Evolutionary conservation across 768 basidiomycete species (phyloP), one percentile per base, ranked within the genome.

Genomic region (Mycena floridula): DNA sequence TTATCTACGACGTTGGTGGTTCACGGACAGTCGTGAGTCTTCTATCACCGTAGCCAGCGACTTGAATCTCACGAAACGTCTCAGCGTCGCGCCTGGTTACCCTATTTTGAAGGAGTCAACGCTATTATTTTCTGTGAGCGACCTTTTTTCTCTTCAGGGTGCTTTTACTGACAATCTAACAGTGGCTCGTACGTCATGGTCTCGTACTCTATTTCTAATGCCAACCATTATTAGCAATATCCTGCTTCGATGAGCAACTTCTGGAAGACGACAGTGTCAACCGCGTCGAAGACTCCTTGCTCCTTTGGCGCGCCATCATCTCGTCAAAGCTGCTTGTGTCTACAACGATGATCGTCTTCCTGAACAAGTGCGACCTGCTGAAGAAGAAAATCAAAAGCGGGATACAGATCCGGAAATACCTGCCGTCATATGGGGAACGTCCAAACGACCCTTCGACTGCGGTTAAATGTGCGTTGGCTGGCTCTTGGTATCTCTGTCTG

Each of bases 51-150:
- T 36, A 21, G 24, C 24, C 23, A 25, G 45, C 26, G 43, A 24
- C 24, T 20, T 21, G 26, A 40, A 37, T 43, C 24, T 26, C 30
- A 7, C 28, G 0, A 16, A 43, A n/a, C 12, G 2, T 45, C 38
- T 6, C 57, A 85, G 81, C 79, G 85, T 12, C 71, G 78, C 36
- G 80, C 80, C 22, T 88, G 85, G 85, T 63, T 81, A 3, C 78
- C 82, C 3, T 86, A 73, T 58, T 88, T 88, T 43, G 82, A 87
- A 49, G 76, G 78, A 49, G 74, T 85, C 18, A 76, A 84, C 54
- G 82, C 85, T 4, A 82, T 89, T 52, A 87, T 89, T 48, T 88
- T 89, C 63, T 77, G 86, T 59, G 68, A 62, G 51, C 78, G 69
- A 12, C 54, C 61, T 3, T 59, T 74, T 51, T 65, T 24, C 46